These are phyloP conservation scores for Antrodiella citrinella DNA, from an alignment of 768 basidiomycete species.

Conservation along the genomic window DNA sequence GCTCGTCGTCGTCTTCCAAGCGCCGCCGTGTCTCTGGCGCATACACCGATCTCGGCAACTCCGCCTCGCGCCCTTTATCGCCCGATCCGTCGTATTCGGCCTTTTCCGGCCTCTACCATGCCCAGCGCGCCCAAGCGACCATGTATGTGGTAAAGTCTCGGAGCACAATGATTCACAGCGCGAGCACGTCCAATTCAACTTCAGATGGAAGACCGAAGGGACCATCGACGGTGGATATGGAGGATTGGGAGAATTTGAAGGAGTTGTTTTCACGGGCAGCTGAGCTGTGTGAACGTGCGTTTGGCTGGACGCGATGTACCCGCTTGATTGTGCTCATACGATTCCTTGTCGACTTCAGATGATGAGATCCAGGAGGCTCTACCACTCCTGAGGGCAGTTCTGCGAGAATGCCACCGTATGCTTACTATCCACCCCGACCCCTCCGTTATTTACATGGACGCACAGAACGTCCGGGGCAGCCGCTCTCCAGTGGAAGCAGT, in stretches of 20 bases:
- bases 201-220: slow-evolving; percentile 1
- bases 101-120: slow-evolving; percentile 1
- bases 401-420: slow-evolving; percentile 65
- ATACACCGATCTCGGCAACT: slow-evolving; percentile 7
- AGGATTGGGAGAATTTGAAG: slow-evolving; percentile 65
- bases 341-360: slow-evolving; percentile 12
- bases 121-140: slow-evolving; percentile 6
- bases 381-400: slow-evolving; percentile 50
- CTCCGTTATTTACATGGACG: slow-evolving; percentile 36
- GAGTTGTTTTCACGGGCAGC: slow-evolving; percentile 50
- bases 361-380: slow-evolving; percentile 42
- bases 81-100: slow-evolving; percentile 5
- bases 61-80: slow-evolving; percentile 7
- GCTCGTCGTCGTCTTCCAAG: slow-evolving; percentile 16
- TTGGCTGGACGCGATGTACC: background rate
- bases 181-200: background rate
- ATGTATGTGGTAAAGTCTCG: slow-evolving; percentile 6
- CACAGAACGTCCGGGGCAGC: slow-evolving; percentile 4
- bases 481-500: slow-evolving; percentile 13
- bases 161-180: slow-evolving; percentile 11
- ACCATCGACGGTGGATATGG: slow-evolving; percentile 19
- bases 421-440: slow-evolving; percentile 48
- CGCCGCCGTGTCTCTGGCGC: slow-evolving; percentile 18
- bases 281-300: slow-evolving; percentile 52
- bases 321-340: background rate